A percentile compares a stretch with the other conserved stretches of the same genome.
Conservation (phyloP, 2,329 filamentous ascomycete species). For the Aspergillus neoniger region DNA sequence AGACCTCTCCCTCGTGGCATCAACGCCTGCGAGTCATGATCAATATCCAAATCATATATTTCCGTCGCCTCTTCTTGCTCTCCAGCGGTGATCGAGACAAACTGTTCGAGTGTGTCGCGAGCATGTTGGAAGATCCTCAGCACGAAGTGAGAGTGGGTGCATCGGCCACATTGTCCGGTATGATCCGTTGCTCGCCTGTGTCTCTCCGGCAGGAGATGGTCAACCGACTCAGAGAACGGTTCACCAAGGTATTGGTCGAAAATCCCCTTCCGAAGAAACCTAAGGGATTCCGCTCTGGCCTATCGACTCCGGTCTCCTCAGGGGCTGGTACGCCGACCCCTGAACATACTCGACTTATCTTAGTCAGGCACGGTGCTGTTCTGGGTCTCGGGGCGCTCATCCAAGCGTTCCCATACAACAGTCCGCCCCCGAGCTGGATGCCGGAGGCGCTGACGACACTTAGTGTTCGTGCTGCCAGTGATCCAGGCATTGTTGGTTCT, state of each 20-base stretch:
- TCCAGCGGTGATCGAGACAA: slow-evolving; percentile 71
- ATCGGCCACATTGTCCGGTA: slow-evolving; percentile 89
- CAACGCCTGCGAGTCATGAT: slow-evolving; percentile 91
- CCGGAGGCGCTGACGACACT: slow-evolving; percentile 85
- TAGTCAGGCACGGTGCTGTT: slow-evolving; percentile 85
- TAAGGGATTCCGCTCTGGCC: slow-evolving; percentile 37
- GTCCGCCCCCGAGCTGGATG: slow-evolving; percentile 90
- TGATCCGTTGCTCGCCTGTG: slow-evolving; percentile 93
- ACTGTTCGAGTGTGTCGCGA: slow-evolving; percentile 89
- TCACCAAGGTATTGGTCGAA: slow-evolving; percentile 72
- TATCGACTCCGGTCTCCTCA: slow-evolving; percentile 47
- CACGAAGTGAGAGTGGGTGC: slow-evolving; percentile 93
- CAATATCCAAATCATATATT: slow-evolving; percentile 99
- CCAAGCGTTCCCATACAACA: slow-evolving; percentile 94
- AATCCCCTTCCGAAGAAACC: slow-evolving; percentile 82
- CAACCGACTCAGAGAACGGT: slow-evolving; percentile 71
- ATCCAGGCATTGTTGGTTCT: slow-evolving; percentile 90
- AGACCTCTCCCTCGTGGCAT: slow-evolving; percentile 84
- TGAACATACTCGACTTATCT: slow-evolving; percentile 69
- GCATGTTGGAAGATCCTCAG: slow-evolving; percentile 89
- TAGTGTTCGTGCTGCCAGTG: slow-evolving; percentile 80
- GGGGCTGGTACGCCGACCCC: slow-evolving; percentile 52
- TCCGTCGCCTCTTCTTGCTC: slow-evolving; percentile 90
- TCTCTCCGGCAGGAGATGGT: slow-evolving; percentile 78
- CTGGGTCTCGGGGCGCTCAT: slow-evolving; percentile 87